Evolutionary conservation across 345 rosid species (phyloP).

Genomic region (Eucalyptus curtisii): DNA sequence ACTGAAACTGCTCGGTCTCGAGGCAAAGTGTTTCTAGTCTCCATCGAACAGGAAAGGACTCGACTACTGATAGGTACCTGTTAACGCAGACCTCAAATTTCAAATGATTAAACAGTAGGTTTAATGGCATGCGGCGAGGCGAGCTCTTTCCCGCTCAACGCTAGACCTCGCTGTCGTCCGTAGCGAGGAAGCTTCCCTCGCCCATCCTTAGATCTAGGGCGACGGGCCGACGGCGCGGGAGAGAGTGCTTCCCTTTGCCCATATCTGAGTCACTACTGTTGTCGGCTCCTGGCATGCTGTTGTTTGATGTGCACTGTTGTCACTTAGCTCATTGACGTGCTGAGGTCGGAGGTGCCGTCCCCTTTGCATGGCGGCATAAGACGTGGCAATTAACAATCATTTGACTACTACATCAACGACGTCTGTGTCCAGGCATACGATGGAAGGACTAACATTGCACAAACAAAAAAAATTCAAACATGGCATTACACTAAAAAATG

Average conservation of each 20-base stretch:
- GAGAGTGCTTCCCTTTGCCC: neutral
- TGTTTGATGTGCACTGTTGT: neutral
- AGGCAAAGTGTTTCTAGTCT: neutral
- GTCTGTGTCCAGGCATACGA: too few species aligned
- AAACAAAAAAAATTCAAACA: neutral
- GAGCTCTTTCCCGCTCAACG: neutral
- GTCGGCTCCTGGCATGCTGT: neutral
- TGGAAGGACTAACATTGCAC: neutral
- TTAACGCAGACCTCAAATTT: neutral
- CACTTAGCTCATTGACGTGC: neutral
- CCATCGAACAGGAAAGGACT: neutral
- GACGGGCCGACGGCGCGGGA: fast-evolving
- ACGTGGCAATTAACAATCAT: neutral
- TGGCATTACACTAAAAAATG: neutral
- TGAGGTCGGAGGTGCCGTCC: neutral
- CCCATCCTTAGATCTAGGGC: neutral
- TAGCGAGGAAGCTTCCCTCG: neutral
- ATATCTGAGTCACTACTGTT: neutral
- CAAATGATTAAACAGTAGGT: neutral
- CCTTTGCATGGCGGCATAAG: neutral
- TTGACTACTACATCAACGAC: neutral
- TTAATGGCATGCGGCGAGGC: neutral
- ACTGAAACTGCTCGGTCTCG: neutral
- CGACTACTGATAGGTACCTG: neutral
- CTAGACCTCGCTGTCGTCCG: neutral